A percentile compares a stretch with the other conserved stretches of the same genome.
These are phyloP conservation scores for Psilocybe subaeruginosa DNA, from an alignment of 768 basidiomycete genomes.

Conservation along the genomic window DNA sequence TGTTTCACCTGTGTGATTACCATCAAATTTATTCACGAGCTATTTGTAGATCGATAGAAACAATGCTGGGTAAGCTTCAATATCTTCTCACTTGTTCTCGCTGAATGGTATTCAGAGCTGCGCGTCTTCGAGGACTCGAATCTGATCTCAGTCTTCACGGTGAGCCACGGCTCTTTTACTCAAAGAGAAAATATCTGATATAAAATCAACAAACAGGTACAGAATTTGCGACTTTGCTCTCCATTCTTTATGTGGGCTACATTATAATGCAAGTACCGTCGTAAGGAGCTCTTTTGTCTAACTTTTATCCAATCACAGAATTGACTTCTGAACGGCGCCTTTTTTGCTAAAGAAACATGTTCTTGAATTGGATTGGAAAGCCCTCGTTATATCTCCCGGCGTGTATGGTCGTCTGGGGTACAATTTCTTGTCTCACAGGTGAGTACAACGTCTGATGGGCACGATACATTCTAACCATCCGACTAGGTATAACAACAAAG, in stretches of 20 bases:
- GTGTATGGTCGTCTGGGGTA: constrained; percentile 77
- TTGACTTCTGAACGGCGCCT: neutral
- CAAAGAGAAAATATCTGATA: too few relatives aligned
- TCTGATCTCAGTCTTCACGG: constrained; percentile 61
- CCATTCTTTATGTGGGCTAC: constrained; percentile 73
- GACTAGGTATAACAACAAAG: constrained; percentile 43
- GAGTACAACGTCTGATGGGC: neutral
- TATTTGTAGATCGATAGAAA: constrained; percentile 67
- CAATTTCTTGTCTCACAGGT: constrained; percentile 58
- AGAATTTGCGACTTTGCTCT: constrained; percentile 68
- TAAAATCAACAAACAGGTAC: constrained; percentile 30
- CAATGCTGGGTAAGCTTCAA: constrained; percentile 56
- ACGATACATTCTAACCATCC: too few relatives aligned
- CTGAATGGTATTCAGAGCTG: constrained; percentile 51
- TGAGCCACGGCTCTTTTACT: neutral
- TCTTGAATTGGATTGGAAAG: constrained; percentile 65
- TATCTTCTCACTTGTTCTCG: neutral
- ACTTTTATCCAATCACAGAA: neutral
- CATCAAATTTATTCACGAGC: constrained; percentile 3
- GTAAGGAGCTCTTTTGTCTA: constrained; percentile 36
- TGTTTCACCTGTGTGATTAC: neutral
- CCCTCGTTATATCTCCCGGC: constrained; percentile 69
- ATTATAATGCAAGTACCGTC: constrained; percentile 81
- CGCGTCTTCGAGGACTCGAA: constrained; percentile 71
- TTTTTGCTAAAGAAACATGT: constrained; percentile 60